Evolutionary conservation across 768 basidiomycete species (phyloP), one percentile per base, ranked within the genome.

Genomic region (Boletus sp.): DNA sequence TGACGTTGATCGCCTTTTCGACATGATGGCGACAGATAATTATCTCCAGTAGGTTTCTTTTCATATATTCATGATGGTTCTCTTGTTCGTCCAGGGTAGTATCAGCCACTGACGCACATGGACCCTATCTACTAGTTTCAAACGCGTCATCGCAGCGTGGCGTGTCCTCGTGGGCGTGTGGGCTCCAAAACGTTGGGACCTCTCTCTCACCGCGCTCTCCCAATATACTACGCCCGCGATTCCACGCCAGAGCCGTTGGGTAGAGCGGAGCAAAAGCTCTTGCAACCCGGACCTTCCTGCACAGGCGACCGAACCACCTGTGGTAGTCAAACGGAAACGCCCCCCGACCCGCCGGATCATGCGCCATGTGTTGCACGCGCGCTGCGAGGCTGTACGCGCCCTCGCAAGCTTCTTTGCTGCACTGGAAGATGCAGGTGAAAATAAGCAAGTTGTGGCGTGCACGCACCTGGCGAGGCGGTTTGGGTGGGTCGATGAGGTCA

Each of bases 161-260:
- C 87, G 93, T 52, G 86, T 97, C n/a, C 82, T 99, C 14, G 83
- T 98, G 60, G 97, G 95, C 7, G 85, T 98, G 12, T 98, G 97
- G 97, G 81, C 82, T 1, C 94, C 95, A 6, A 86, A 83, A 69
- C 77, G 75, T 45, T 92, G 87, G 86, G 95, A 97, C 61, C 77
- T 95, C 44, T 83, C 91, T 5, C 70, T 90, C 28, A 67, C 82
- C n/a, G 84, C 89, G 4, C 80, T 96, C 50, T 78, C 85, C 14
- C 85, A 82, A 55, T 92, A 91, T 68, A 90, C 82, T 8, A 83
- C 80, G 15, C 89, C 90, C 4, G 72, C 72, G 17, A 75, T 77
- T 11, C 90, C 90, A 1, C 81, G 86, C 7, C 82, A 83, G 64
- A 92, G 80, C 62, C 83, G 82, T 1, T 93, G 89, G 89, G 74